These are phyloP conservation scores for Ophiostoma sp. DNA, from an alignment of 2,329 filamentous ascomycete species.

Conservation along the genomic window DNA sequence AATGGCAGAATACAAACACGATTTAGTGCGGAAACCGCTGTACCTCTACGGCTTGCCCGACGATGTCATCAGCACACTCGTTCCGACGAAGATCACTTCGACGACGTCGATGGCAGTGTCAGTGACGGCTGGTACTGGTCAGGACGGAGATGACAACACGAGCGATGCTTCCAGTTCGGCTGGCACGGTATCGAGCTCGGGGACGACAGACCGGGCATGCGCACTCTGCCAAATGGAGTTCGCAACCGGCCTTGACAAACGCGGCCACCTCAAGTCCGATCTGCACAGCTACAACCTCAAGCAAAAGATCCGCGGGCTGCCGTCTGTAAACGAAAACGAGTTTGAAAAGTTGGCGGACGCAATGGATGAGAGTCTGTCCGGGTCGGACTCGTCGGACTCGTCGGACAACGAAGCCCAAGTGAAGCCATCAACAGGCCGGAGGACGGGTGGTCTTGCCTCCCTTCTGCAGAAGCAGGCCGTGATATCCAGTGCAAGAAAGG, in stretches of 20 bases:
- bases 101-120: neutral
- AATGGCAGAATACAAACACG: conserved; percentile 34
- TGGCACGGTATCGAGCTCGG: neutral
- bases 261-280: conserved; percentile 81
- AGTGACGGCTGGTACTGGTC: neutral
- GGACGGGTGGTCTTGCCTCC: conserved; percentile 50
- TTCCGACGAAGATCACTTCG: conserved; percentile 46
- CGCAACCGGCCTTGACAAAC: conserved; percentile 69
- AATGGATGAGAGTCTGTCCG: conserved; percentile 86
- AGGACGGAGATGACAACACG: conserved; percentile 20
- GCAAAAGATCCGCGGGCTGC: conserved; percentile 71
- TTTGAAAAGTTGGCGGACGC: conserved; percentile 83
- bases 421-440: conserved; percentile 12
- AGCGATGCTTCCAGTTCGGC: conserved; percentile 16
- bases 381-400: conserved; percentile 78
- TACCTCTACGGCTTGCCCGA: conserved; percentile 74
- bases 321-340: conserved; percentile 68
- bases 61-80: conserved; percentile 64
- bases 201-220: conserved; percentile 48
- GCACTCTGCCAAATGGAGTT: conserved; percentile 73
- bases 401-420: conserved; percentile 48
- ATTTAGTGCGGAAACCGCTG: conserved; percentile 47
- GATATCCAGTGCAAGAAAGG: conserved; percentile 39
- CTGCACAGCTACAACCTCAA: conserved; percentile 93
- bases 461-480: conserved; percentile 79